phyloP scores from a whole-genome alignment of 495 filamentous ascomycete species.

The Aspergillus asperescens region DNA sequence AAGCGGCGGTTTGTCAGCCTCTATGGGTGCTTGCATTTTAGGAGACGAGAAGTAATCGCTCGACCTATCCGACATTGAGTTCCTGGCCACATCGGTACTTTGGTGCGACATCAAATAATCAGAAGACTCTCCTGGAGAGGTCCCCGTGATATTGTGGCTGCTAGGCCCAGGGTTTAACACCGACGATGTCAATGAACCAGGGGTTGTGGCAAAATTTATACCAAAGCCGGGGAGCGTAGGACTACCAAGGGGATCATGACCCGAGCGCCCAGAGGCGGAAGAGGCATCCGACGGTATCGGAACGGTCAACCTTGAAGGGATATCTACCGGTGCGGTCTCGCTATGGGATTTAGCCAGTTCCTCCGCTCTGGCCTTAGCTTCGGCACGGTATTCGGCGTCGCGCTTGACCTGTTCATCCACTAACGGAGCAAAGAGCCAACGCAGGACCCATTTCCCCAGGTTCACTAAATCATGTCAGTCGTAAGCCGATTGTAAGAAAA shows the following conservation, averaged over 20 bases:
- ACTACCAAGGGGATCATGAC: conserved; percentile 51
- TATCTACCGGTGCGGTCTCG: conserved; percentile 60
- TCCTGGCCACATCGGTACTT: conserved; percentile 40
- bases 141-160: conserved; percentile 29
- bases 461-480: conserved; percentile 62
- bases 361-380: conserved; percentile 56
- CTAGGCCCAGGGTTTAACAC: conserved; percentile 19
- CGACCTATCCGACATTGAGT: conserved; percentile 45
- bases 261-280: conserved; percentile 58
- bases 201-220: conserved; percentile 72
- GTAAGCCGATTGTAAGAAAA: background rate
- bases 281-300: conserved; percentile 44
- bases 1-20: conserved; percentile 30
- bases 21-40: conserved; percentile 22
- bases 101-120: conserved; percentile 25
- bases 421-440: conserved; percentile 84
- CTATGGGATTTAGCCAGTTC: conserved; percentile 51
- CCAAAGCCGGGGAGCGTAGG: conserved; percentile 66
- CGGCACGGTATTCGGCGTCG: conserved; percentile 66
- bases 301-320: conserved; percentile 54
- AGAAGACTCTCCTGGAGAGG: conserved; percentile 26
- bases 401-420: conserved; percentile 84
- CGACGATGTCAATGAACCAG: conserved; percentile 32
- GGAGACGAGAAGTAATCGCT: conserved; percentile 63
- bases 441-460: conserved; percentile 92